Conservation (phyloP, 352 stramenopile species). For the Globisporangium iwayamae region DNA sequence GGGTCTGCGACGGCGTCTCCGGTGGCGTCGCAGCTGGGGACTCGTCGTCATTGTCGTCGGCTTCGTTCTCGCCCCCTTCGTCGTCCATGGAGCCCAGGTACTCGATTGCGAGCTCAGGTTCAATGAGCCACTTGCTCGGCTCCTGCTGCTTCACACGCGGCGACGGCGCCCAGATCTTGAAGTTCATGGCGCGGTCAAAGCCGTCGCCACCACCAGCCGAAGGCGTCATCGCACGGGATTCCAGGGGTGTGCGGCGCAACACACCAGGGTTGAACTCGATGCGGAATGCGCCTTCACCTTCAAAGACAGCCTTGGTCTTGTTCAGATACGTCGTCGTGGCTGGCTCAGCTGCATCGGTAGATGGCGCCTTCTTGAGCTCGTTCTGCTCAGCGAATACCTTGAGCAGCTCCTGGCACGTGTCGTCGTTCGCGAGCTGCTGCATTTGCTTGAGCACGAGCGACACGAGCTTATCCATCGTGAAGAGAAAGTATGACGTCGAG, state of each 20-base stretch:
- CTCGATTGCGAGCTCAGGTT: slow-evolving; percentile 71
- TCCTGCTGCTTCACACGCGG: slow-evolving; percentile 68
- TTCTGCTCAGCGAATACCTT: slow-evolving; percentile 69
- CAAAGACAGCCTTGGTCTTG: slow-evolving; percentile 78
- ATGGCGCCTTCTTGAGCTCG: slow-evolving; percentile 18
- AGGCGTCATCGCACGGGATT: slow-evolving; percentile 42
- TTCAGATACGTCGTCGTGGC: slow-evolving; percentile 46
- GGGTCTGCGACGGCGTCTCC: slow-evolving; percentile 67
- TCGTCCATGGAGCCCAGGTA: slow-evolving; percentile 83
- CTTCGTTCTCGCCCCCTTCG: slow-evolving; percentile 41
- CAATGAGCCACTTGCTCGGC: slow-evolving; percentile 79
- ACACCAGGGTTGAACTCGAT: slow-evolving; percentile 82
- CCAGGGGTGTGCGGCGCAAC: slow-evolving; percentile 68
- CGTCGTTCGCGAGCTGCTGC: slow-evolving; percentile 79
- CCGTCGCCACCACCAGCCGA: slow-evolving; percentile 27
- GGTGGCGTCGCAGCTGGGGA: slow-evolving; percentile 58
- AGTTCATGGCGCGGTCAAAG: slow-evolving; percentile 19
- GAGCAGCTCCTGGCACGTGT: slow-evolving; percentile 75
- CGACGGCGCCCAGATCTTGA: slow-evolving; percentile 83
- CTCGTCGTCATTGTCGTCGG: slow-evolving; percentile 67
- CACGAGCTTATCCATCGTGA: slow-evolving; percentile 91
- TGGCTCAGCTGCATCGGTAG: slow-evolving; percentile 36
- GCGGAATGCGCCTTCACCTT: slow-evolving; percentile 81
- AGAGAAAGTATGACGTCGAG: slow-evolving; percentile 88
- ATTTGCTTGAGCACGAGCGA: slow-evolving; percentile 86